A percentile compares a stretch with the other conserved stretches of the same genome.
These are phyloP conservation scores for Dendrobium nobile DNA, from an alignment of 106 monocot genomes.

Conservation along the genomic window DNA sequence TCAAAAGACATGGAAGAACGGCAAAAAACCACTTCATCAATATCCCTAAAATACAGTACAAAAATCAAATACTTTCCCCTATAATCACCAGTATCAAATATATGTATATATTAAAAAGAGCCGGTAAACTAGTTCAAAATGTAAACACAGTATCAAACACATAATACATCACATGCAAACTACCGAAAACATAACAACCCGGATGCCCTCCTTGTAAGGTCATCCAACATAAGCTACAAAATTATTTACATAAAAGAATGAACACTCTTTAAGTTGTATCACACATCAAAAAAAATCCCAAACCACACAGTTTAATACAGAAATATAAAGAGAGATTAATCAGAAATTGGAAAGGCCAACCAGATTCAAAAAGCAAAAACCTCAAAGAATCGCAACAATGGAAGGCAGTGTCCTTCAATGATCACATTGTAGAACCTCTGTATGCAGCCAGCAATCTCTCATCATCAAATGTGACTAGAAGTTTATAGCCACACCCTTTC, in stretches of 20 bases:
- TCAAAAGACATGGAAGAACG: too few relatives aligned
- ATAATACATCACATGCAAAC: not conserved
- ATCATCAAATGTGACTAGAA: constrained; percentile 19
- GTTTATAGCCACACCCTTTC: constrained; percentile 29
- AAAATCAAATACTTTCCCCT: too few relatives aligned
- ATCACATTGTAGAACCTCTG: constrained; percentile 25
- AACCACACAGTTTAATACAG: not conserved
- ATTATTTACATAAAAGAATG: not conserved
- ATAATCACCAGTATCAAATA: too few relatives aligned
- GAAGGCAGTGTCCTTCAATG: constrained; percentile 13
- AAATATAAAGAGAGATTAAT: not conserved
- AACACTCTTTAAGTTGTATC: not conserved
- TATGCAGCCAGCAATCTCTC: constrained; percentile 24
- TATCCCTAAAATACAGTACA: too few relatives aligned
- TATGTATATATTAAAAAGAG: too few relatives aligned
- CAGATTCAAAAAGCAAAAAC: not conserved
- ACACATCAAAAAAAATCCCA: not conserved
- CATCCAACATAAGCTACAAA: constrained; percentile 5
- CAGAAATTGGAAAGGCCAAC: not conserved
- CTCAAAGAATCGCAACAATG: constrained; percentile 16
- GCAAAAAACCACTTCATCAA: too few relatives aligned
- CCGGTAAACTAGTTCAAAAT: too few relatives aligned
- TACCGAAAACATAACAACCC: not conserved
- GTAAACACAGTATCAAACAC: not conserved
- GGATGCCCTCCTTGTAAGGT: not conserved